A percentile compares a stretch with the other conserved stretches of the same genome.
Evolutionary conservation across 2,329 filamentous ascomycete genomes (phyloP).

Genomic region (Plectosphaerella plurivora): DNA sequence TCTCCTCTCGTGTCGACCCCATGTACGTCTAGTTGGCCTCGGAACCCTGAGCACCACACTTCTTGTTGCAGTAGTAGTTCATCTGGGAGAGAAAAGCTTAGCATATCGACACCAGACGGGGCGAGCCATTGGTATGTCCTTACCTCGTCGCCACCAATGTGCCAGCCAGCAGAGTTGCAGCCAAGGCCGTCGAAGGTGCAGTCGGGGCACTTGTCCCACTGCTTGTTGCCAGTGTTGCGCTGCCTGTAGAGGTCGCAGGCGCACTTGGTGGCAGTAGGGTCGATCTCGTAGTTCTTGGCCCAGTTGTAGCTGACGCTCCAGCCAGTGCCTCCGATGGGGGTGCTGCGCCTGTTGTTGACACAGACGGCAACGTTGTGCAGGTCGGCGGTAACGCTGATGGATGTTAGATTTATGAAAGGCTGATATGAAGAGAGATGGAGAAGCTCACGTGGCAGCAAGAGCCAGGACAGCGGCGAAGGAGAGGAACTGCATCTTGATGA

Average conservation of each 20-base stretch:
- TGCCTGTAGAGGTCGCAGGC: constrained; percentile 8
- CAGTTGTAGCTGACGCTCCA: constrained; percentile 5
- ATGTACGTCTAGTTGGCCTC: constrained; percentile 4
- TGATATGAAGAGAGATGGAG: no score
- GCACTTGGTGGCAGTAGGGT: constrained; percentile 6
- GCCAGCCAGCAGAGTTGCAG: constrained; percentile 8
- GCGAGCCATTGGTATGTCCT: background rate
- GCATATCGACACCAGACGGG: background rate
- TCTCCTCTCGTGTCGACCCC: no score
- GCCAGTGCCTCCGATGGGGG: constrained; percentile 5
- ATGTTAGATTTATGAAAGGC: background rate
- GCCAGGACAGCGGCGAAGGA: background rate
- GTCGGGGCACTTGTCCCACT: constrained; percentile 14
- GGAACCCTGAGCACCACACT: constrained; percentile 9
- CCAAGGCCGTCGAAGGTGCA: constrained; percentile 7
- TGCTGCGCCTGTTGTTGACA: background rate
- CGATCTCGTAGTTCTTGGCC: constrained; percentile 6
- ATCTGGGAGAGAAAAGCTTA: constrained; percentile 2
- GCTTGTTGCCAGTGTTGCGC: constrained; percentile 13
- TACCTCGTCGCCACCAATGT: constrained; percentile 12
- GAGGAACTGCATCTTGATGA: constrained; percentile 1
- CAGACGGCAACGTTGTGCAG: constrained; percentile 3
- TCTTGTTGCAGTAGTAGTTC: constrained; percentile 13
- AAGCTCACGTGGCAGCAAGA: constrained; percentile 1
- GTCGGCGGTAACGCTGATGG: background rate